Evolutionary conservation across 441 rosid genomes (phyloP).

Genomic region (Gossypium schwendimanii): DNA sequence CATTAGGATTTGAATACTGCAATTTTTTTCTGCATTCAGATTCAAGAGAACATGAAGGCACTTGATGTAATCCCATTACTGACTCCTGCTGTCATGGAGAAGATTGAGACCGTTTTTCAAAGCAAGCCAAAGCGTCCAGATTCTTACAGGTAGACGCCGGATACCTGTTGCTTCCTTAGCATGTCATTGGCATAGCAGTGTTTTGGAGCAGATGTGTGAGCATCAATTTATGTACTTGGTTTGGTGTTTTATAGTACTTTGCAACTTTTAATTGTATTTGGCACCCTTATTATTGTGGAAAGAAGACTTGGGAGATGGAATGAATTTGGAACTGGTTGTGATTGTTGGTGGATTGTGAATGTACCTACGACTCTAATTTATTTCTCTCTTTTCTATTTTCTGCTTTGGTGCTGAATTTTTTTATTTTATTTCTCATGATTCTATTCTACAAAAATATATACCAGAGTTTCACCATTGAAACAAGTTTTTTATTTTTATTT

Average conservation of each 20-base stretch:
- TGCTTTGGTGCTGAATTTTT: neutral
- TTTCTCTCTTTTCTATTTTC: neutral
- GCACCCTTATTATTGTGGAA: neutral
- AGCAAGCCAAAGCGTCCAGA: constrained; percentile 86
- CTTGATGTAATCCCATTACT: constrained; percentile 70
- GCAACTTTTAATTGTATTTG: neutral
- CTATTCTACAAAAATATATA: neutral
- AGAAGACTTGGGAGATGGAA: neutral
- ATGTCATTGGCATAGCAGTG: neutral
- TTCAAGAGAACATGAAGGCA: constrained; percentile 95
- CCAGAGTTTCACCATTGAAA: too few relatives aligned
- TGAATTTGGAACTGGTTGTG: neutral
- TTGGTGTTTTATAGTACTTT: neutral
- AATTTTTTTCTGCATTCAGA: constrained; percentile 29
- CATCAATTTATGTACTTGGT: neutral
- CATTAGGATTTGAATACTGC: neutral
- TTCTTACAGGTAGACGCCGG: constrained; percentile 51
- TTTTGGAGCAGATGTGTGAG: neutral
- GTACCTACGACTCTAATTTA: too few relatives aligned
- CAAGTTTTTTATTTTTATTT: too few relatives aligned
- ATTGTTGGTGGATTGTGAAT: neutral
- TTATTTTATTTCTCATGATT: neutral
- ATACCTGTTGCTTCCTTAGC: neutral
- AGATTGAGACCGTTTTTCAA: constrained; percentile 72
- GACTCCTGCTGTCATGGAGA: constrained; percentile 79